Evolutionary conservation across 2,329 filamentous ascomycete species (phyloP), one percentile per base, ranked within the genome.

Genomic region (Colletotrichum lentis): DNA sequence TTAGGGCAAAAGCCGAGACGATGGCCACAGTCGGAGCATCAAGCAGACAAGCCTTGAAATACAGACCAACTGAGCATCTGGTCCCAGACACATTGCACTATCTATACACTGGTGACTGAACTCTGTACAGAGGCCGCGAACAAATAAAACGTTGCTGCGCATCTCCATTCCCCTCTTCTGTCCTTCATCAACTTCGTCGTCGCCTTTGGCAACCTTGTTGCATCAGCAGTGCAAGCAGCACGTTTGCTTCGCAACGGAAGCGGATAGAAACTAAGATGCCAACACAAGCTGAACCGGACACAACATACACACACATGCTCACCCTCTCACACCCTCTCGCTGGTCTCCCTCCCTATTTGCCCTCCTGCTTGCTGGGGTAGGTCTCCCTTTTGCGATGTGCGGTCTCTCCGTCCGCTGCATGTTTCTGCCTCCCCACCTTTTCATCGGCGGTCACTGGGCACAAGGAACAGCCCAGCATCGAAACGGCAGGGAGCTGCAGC

Each of bases 341-440:
- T 18, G 57, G 46, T 24, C 58, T 39, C 50, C 39, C 46, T 16
- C 58, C 49, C 49, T 50, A 41, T n/a, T 65, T 65, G 56, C 24
- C 54, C n/a, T 52, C 49, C 55, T 41, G 24, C 43, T 47, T 41
- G 24, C 49, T 54, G 24, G 65, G 65, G 61, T 58, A 64, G 16
- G 55, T 53, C 61, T 58, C 49, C 53, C 41, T 64, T 49, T 41
- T 43, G 24, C 43, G 37, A 50, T 64, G 54, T 59, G 39, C 49
- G 47, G 54, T 60, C 55, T 65, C 35, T 55, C 35, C 54, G 49
- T 55, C 62, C 55, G 65, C 62, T 57, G 65, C 50, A 55, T 60
- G 55, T 60, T 68, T 55, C 62, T 68, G 61, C 54, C 24, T 49
- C 50, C 41, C 62, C 62, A 61, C 55, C 49, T 60, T 67, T 68